Percentiles rank a stretch among this genome's conserved stretches.
These are phyloP conservation scores for Emergomyces orientalis DNA, from an alignment of 2,329 filamentous ascomycete species.

Conservation along the genomic window DNA sequence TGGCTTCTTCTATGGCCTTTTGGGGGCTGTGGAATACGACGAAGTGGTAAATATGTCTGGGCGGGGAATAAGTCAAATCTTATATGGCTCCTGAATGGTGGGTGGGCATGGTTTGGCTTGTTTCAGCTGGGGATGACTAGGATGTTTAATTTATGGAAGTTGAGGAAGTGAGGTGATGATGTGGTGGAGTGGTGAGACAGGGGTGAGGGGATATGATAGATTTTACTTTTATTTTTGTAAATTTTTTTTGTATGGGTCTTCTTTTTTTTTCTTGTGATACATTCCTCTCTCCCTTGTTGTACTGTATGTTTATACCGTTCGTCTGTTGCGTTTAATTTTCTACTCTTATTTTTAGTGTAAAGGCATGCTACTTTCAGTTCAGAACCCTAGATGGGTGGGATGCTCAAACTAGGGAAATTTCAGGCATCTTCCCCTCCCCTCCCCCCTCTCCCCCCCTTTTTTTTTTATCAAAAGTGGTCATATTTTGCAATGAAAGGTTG, in stretches of 20 bases:
- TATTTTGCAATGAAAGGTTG: no score
- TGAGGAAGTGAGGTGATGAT: conserved; percentile 23
- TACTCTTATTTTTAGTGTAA: no score
- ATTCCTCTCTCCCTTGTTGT: background rate
- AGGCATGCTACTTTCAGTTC: no score
- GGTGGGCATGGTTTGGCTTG: conserved; percentile 36
- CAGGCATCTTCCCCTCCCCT: no score
- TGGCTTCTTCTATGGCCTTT: conserved; percentile 36
- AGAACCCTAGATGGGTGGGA: no score
- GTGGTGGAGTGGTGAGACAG: no score
- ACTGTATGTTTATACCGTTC: background rate
- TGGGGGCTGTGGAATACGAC: conserved; percentile 18
- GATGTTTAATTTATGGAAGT: conserved; percentile 45
- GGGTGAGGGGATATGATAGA: no score
- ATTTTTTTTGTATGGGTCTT: no score
- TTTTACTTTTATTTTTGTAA: no score
- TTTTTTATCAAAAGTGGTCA: no score
- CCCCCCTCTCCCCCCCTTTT: no score
- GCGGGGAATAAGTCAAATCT: conserved; percentile 42
- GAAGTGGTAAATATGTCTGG: conserved; percentile 35
- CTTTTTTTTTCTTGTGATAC: background rate
- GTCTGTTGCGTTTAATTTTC: background rate
- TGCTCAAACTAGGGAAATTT: no score
- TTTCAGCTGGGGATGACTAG: conserved; percentile 34
- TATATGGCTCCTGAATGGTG: conserved; percentile 44